Evolutionary conservation across 208 protist species (phyloP).

Genomic region (Naegleria fowleri): DNA sequence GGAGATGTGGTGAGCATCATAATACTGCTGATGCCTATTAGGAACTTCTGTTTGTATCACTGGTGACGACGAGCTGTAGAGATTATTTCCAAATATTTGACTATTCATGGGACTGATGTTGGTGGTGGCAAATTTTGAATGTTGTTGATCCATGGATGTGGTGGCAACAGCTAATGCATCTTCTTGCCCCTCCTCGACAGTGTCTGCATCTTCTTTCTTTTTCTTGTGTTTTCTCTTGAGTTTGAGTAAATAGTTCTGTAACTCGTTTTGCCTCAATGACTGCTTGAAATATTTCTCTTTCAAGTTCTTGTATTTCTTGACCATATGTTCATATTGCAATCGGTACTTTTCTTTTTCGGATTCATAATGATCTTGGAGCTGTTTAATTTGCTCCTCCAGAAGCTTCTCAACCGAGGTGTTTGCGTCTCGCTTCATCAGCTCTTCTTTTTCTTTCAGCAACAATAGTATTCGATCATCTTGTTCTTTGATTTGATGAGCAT

Average conservation of each 20-base stretch:
- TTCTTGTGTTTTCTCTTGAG: neutral
- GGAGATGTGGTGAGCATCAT: neutral
- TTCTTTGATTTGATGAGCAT: neutral
- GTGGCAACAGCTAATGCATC: neutral
- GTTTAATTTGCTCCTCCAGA: neutral
- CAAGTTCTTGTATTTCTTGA: conserved; percentile 8
- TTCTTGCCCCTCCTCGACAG: neutral
- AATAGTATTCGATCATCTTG: neutral
- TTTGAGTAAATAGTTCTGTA: neutral
- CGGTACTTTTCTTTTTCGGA: neutral
- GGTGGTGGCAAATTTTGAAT: neutral
- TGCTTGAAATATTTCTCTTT: conserved; percentile 12
- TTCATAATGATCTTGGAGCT: neutral
- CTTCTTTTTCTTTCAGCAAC: neutral
- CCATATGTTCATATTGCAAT: neutral
- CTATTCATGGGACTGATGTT: neutral
- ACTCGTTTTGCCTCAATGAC: conserved; percentile 1
- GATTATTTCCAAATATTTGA: neutral
- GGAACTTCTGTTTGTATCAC: neutral
- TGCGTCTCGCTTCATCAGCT: neutral
- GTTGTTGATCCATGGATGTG: neutral
- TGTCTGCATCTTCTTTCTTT: neutral
- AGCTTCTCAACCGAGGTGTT: neutral
- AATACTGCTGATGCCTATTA: neutral
- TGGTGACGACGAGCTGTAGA: neutral